phyloP scores from a whole-genome alignment of 495 filamentous ascomycete genomes.

The Xylaria flabelliformis region DNA sequence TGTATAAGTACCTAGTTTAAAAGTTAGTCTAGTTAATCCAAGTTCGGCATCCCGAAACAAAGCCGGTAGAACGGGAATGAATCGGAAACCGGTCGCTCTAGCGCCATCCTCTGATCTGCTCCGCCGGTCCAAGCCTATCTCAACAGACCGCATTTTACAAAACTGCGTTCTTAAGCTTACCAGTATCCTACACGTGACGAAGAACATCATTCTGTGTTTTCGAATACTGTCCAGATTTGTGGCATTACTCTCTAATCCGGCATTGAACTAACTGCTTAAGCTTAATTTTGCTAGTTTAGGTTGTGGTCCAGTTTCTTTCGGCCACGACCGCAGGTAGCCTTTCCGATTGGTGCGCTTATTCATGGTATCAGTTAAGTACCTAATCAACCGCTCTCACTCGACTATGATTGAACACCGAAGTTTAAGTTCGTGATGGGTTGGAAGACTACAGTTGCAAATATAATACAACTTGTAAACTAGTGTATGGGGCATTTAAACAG shows the following conservation, averaged over 20 bases:
- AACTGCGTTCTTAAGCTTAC: not conserved
- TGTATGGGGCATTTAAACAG: too few species aligned
- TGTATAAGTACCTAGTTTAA: not conserved
- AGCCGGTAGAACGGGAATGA: constrained; percentile 8
- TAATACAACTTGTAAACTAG: too few species aligned
- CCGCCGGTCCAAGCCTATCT: not conserved
- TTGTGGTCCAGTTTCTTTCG: not conserved
- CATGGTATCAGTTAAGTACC: not conserved
- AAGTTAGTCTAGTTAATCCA: not conserved
- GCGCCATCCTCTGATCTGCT: constrained; percentile 16
- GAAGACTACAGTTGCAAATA: too few species aligned
- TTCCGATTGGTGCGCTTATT: constrained; percentile 10
- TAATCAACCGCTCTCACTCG: not conserved
- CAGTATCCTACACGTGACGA: not conserved
- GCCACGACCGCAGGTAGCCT: not conserved
- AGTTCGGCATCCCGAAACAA: constrained; percentile 8
- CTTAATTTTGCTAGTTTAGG: not conserved
- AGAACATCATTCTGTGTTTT: not conserved
- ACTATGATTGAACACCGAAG: not conserved
- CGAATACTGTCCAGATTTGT: not conserved
- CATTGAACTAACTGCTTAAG: not conserved
- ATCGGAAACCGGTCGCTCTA: constrained; percentile 1
- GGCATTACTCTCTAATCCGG: not conserved
- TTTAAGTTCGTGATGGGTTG: too few species aligned
- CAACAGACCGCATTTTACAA: not conserved